phyloP scores from a whole-genome alignment of 805 yeast species.

The Wickerhamia fluorescens region DNA sequence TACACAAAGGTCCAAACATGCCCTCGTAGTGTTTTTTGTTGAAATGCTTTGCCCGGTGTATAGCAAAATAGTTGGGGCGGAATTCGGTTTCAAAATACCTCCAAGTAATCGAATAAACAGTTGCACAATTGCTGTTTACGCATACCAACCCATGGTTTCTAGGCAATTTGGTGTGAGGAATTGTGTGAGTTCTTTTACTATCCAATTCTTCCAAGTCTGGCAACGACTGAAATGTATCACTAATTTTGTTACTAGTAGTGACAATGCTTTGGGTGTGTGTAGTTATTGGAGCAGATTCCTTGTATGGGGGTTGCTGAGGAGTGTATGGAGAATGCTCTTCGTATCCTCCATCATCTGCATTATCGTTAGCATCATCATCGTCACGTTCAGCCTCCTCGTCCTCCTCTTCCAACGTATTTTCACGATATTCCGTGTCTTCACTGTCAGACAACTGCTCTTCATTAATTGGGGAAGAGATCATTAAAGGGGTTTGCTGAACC shows the following conservation, averaged over 20 bases:
- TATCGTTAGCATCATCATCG: slow-evolving; percentile 22
- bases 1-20: slow-evolving; percentile 42
- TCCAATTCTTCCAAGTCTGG: slow-evolving; percentile 40
- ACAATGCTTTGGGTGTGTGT: slow-evolving; percentile 6
- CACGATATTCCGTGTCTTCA: slow-evolving; percentile 34
- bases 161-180: slow-evolving; percentile 31
- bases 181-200: slow-evolving; percentile 36
- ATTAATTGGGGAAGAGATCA: slow-evolving; percentile 35
- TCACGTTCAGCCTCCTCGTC: slow-evolving; percentile 21
- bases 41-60: slow-evolving; percentile 31
- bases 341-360: slow-evolving; percentile 13
- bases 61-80: slow-evolving; percentile 29
- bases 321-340: slow-evolving; percentile 30
- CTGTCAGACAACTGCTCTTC: slow-evolving; percentile 30
- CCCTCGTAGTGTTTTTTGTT: slow-evolving; percentile 37
- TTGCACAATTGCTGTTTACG: slow-evolving; percentile 34
- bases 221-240: slow-evolving; percentile 26
- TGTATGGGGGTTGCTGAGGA: slow-evolving; percentile 36
- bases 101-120: slow-evolving; percentile 35
- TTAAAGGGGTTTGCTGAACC: slow-evolving; percentile 26
- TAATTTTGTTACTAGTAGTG: slow-evolving; percentile 8
- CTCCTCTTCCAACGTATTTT: slow-evolving; percentile 9
- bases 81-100: slow-evolving; percentile 36
- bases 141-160: slow-evolving; percentile 34
- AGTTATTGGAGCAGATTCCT: slow-evolving; percentile 8